These are phyloP conservation scores for Lasiosphaeris hirsuta DNA, from an alignment of 495 filamentous ascomycete genomes.

Conservation along the genomic window DNA sequence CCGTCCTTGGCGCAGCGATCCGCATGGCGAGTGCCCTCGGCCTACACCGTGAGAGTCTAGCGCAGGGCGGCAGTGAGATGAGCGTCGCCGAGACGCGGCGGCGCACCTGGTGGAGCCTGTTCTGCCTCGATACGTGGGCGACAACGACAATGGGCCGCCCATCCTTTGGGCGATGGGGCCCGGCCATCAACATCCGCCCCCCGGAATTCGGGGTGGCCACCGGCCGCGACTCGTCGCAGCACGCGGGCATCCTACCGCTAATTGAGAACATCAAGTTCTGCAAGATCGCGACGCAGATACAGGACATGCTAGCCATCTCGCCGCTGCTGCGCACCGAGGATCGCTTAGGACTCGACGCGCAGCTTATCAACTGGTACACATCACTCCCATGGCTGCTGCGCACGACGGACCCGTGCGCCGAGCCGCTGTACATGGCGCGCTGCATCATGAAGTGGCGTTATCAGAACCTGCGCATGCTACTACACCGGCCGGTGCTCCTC, in stretches of 20 bases:
- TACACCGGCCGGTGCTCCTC: slow-evolving; percentile 72
- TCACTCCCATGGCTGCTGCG: slow-evolving; percentile 68
- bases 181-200: slow-evolving; percentile 65
- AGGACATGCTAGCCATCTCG: slow-evolving; percentile 68
- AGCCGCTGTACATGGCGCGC: slow-evolving; percentile 64
- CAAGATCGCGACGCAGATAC: slow-evolving; percentile 73
- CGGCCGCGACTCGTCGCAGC: slow-evolving; percentile 50
- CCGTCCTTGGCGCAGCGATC: slow-evolving; percentile 61
- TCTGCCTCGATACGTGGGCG: slow-evolving; percentile 78
- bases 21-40: slow-evolving; percentile 71
- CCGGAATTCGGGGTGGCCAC: slow-evolving; percentile 55
- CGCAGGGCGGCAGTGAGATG: slow-evolving; percentile 51
- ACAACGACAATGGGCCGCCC: slow-evolving; percentile 73
- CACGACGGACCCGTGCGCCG: slow-evolving; percentile 65
- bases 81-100: slow-evolving; percentile 61
- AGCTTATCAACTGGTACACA: slow-evolving; percentile 69
- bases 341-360: slow-evolving; percentile 59
- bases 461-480: slow-evolving; percentile 72
- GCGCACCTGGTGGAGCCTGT: slow-evolving; percentile 76
- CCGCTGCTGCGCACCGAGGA: slow-evolving; percentile 64
- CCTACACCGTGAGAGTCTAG: slow-evolving; percentile 67
- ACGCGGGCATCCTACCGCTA: slow-evolving; percentile 64
- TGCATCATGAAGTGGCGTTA: slow-evolving; percentile 82
- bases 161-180: slow-evolving; percentile 70
- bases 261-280: slow-evolving; percentile 78